A percentile compares a stretch with the other conserved stretches of the same genome.
Evolutionary conservation across 176 grass and related monocot genomes (phyloP).

Genomic region (Eremochloa ophiuroides): DNA sequence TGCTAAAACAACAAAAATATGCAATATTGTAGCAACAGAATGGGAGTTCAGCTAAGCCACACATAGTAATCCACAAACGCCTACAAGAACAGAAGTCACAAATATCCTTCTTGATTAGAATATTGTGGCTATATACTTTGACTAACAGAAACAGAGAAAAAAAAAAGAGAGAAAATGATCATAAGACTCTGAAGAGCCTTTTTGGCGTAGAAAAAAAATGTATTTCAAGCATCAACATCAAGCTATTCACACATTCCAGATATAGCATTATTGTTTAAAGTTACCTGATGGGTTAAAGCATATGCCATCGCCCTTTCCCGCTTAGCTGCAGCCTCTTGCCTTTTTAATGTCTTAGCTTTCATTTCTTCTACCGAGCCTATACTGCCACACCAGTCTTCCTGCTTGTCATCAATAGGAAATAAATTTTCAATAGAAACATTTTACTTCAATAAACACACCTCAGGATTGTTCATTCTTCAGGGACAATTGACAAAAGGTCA

Average conservation of each 20-base stretch:
- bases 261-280: background rate
- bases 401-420: background rate
- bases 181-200: background rate
- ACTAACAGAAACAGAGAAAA: background rate
- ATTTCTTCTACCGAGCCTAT: conserved; percentile 85
- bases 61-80: background rate
- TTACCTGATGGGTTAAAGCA: conserved; percentile 96
- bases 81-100: background rate
- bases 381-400: conserved; percentile 88
- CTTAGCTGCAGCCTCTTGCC: conserved; percentile 86
- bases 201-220: background rate
- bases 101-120: background rate
- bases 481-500: background rate
- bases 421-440: background rate
- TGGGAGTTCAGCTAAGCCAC: background rate
- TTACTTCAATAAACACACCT: background rate
- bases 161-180: background rate
- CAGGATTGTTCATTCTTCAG: background rate
- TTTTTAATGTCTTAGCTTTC: conserved; percentile 77
- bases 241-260: background rate
- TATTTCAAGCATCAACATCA: background rate
- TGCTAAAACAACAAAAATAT: background rate
- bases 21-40: background rate
- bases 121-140: background rate
- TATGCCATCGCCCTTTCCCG: conserved; percentile 96